These are phyloP conservation scores for Monilinia laxa DNA, from an alignment of 2,329 filamentous ascomycete species.

Conservation along the genomic window DNA sequence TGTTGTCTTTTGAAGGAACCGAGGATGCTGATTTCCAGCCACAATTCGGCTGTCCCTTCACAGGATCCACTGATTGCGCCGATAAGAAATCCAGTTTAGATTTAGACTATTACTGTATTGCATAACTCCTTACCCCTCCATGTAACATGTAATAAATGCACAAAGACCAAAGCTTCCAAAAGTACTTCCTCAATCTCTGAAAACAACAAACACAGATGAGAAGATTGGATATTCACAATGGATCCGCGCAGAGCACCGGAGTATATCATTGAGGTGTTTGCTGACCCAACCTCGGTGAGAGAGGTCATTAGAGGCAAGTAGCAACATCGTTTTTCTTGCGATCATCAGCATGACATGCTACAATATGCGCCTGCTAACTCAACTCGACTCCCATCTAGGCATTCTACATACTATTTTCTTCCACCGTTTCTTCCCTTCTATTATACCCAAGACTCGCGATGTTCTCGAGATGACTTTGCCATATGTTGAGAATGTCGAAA, in stretches of 20 bases:
- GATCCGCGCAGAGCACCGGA: constrained; percentile 71
- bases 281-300: constrained; percentile 83
- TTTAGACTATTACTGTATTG: constrained; percentile 12
- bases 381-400: constrained; percentile 51
- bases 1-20: constrained; percentile 9
- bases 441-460: constrained; percentile 79
- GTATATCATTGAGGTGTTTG: constrained; percentile 91
- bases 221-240: constrained; percentile 45
- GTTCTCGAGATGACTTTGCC: constrained; percentile 88
- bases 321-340: constrained; percentile 16
- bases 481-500: constrained; percentile 83
- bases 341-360: neutral
- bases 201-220: constrained; percentile 22
- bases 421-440: constrained; percentile 91
- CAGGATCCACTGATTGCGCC: constrained; percentile 2
- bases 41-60: constrained; percentile 18
- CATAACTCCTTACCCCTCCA: constrained; percentile 25
- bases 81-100: constrained; percentile 20
- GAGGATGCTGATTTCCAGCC: constrained; percentile 20
- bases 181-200: constrained; percentile 11
- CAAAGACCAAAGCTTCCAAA: constrained; percentile 22
- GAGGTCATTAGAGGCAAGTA: constrained; percentile 83
- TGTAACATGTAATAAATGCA: constrained; percentile 10
- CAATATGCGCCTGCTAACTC: constrained; percentile 10
- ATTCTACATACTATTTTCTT: constrained; percentile 98